phyloP scores from a whole-genome alignment of 129 eudicot genomes.

The Pseudognaphalium luteoalbum region DNA sequence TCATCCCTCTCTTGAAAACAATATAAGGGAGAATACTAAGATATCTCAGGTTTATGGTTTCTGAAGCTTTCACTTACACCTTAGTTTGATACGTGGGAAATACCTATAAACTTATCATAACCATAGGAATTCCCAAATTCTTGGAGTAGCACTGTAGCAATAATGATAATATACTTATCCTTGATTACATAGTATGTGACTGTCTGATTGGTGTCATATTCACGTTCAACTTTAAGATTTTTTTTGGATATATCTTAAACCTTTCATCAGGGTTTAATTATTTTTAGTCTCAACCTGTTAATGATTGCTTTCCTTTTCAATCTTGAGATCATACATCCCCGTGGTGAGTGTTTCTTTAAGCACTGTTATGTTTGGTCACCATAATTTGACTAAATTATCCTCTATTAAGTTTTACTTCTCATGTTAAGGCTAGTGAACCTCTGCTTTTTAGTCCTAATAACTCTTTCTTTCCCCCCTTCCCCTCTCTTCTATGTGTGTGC shows the following conservation, averaged over 20 bases:
- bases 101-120: background rate
- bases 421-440: background rate
- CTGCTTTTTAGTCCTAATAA: background rate
- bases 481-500: constrained; percentile 1
- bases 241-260: background rate
- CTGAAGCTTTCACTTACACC: background rate
- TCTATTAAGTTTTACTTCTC: background rate
- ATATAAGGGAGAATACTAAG: no score
- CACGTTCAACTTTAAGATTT: background rate
- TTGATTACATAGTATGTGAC: constrained; percentile 1
- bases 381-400: constrained; percentile 9
- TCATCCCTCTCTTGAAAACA: background rate
- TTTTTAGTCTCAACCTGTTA: background rate
- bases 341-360: background rate
- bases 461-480: background rate
- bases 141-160: background rate
- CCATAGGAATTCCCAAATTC: background rate
- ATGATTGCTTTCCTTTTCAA: background rate
- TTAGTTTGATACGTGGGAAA: background rate
- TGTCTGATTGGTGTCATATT: background rate
- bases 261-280: background rate
- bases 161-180: background rate
- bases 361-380: background rate
- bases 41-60: background rate
- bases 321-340: background rate